These are phyloP conservation scores for Aspergillus hiratsukae DNA, from an alignment of 2,329 filamentous ascomycete genomes.

Conservation along the genomic window DNA sequence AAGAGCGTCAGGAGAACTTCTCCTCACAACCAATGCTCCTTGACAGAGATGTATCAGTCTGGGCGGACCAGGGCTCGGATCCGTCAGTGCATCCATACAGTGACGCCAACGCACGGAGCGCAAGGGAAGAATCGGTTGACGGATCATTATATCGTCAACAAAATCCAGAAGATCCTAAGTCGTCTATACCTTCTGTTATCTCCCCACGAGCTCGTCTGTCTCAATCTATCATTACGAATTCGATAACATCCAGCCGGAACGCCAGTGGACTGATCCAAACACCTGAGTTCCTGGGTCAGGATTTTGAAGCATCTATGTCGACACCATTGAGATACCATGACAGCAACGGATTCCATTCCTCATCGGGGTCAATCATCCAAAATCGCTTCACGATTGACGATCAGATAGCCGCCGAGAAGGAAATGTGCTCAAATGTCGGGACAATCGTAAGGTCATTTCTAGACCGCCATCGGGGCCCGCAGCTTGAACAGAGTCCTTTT, in stretches of 20 bases:
- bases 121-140: neutral
- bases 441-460: neutral
- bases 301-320: neutral
- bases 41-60: slow-evolving; percentile 17
- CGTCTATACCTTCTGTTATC: neutral
- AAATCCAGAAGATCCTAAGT: neutral
- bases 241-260: neutral
- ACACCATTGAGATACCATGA: neutral
- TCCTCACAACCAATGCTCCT: slow-evolving; percentile 35
- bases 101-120: neutral
- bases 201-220: neutral
- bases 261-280: neutral
- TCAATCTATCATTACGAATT: too few species aligned
- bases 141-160: neutral
- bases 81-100: neutral
- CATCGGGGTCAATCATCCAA: neutral
- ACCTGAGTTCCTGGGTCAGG: neutral
- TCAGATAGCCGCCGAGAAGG: slow-evolving; percentile 20
- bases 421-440: slow-evolving; percentile 3
- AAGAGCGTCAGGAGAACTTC: slow-evolving; percentile 5
- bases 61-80: neutral
- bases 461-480: neutral
- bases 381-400: slow-evolving; percentile 25
- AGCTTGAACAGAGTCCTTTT: neutral
- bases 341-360: neutral